These are phyloP conservation scores for Quercus phellos DNA, from an alignment of 331 rosid genomes.

Conservation along the genomic window DNA sequence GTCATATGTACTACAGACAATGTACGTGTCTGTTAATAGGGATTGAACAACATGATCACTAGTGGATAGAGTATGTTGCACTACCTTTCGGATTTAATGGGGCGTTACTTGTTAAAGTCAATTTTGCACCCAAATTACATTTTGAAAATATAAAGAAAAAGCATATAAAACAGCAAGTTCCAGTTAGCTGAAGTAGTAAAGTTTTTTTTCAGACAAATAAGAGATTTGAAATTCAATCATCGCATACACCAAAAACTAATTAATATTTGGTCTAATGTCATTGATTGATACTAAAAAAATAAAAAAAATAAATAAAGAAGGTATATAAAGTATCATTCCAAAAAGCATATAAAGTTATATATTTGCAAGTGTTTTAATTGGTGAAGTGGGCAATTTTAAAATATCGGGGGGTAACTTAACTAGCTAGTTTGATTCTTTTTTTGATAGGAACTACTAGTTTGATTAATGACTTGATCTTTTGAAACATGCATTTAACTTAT, in stretches of 20 bases:
- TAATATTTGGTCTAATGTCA: too few relatives aligned
- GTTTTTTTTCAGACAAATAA: too few relatives aligned
- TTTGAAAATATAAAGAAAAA: too few relatives aligned
- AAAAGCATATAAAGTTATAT: not conserved
- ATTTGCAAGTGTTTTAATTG: not conserved
- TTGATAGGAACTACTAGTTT: too few relatives aligned
- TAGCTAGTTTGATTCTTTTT: not conserved
- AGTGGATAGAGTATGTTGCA: not conserved
- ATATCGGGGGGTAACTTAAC: not conserved
- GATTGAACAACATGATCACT: not conserved
- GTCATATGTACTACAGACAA: too few relatives aligned
- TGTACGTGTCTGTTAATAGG: too few relatives aligned
- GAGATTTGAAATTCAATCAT: fast-evolving
- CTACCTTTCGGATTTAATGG: not conserved
- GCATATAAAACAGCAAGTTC: too few relatives aligned
- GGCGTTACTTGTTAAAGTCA: not conserved
- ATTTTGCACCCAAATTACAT: not conserved
- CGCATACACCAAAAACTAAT: too few relatives aligned
- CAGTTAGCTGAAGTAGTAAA: fast-evolving
- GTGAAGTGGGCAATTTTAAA: not conserved
- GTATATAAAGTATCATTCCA: too few relatives aligned
- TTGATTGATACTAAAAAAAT: too few relatives aligned
- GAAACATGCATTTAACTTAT: not conserved
- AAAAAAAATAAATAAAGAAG: too few relatives aligned
- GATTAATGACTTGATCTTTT: not conserved